These are phyloP conservation scores for Populus hybrid DNA, from an alignment of 441 rosid genomes.

Conservation along the genomic window DNA sequence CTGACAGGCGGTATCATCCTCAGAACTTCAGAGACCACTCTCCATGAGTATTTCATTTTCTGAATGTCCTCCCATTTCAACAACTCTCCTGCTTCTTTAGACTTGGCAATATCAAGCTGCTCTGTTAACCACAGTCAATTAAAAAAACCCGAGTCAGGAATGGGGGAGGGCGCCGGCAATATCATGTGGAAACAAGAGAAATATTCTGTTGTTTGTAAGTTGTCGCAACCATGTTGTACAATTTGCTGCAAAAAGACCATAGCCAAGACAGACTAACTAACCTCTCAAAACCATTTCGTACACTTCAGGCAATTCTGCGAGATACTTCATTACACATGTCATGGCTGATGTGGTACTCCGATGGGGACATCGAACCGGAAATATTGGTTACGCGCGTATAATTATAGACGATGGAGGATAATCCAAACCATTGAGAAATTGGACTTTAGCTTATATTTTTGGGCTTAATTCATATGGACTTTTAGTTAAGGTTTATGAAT, in stretches of 20 bases:
- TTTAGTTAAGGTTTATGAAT: no score
- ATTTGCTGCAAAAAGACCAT: no score
- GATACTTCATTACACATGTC: conserved; percentile 17
- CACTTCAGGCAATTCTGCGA: conserved; percentile 23
- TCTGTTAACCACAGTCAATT: neutral
- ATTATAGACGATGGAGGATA: no score
- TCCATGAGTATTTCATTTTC: conserved; percentile 17
- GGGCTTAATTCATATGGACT: no score
- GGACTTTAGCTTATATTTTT: no score
- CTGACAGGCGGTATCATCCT: conserved; percentile 10
- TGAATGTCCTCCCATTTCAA: conserved; percentile 17
- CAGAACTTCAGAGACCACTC: conserved; percentile 2
- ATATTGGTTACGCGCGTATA: no score
- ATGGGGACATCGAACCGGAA: no score
- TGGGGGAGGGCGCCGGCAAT: neutral
- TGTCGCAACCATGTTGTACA: no score
- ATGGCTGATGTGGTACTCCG: neutral
- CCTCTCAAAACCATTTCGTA: conserved; percentile 22
- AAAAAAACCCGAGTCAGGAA: neutral
- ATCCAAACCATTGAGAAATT: no score
- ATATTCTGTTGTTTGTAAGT: no score
- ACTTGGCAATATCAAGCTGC: conserved; percentile 17
- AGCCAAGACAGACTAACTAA: neutral
- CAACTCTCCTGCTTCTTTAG: neutral
- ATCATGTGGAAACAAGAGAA: no score